phyloP scores from a whole-genome alignment of 2,329 filamentous ascomycete species.

The Colletotrichum cordylinicola region DNA sequence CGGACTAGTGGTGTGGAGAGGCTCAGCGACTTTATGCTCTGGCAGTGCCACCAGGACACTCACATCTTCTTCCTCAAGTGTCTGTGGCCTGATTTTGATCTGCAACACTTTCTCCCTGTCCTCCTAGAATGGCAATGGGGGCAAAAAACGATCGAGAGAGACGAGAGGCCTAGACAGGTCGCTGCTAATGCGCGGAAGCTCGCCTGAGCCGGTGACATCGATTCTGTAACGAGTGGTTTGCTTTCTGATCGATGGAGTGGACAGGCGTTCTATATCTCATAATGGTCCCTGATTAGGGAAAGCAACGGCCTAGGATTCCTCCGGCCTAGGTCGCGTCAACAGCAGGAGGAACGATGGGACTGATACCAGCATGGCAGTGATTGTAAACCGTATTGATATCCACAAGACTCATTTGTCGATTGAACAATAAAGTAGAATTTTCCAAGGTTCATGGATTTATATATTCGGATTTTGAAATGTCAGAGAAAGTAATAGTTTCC shows the following conservation, averaged over 20 bases:
- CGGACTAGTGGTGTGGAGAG: conserved; percentile 92
- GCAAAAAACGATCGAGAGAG: conserved; percentile 61
- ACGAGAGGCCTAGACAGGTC: conserved; percentile 48
- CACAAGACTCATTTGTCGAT: neutral
- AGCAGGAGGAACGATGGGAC: neutral
- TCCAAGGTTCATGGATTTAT: neutral
- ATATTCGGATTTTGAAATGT: neutral
- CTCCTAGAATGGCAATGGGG: conserved; percentile 87
- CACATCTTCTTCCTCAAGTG: conserved; percentile 92
- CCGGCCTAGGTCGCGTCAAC: neutral
- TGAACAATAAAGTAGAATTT: neutral
- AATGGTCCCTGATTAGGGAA: neutral
- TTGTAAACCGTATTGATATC: conserved; percentile 15
- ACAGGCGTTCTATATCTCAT: neutral
- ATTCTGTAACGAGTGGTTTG: neutral
- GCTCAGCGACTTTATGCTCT: conserved; percentile 97
- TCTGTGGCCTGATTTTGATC: conserved; percentile 94
- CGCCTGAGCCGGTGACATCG: neutral
- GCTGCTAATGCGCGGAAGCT: conserved; percentile 9
- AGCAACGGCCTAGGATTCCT: neutral
- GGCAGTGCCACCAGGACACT: conserved; percentile 94
- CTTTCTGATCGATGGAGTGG: neutral
- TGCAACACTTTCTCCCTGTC: conserved; percentile 92
- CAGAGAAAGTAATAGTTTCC: neutral
- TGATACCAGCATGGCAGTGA: conserved; percentile 15